Percentiles rank a stretch among this genome's conserved stretches.
phyloP scores from a whole-genome alignment of 2,329 filamentous ascomycete genomes.

The Botryotinia narcissicola region DNA sequence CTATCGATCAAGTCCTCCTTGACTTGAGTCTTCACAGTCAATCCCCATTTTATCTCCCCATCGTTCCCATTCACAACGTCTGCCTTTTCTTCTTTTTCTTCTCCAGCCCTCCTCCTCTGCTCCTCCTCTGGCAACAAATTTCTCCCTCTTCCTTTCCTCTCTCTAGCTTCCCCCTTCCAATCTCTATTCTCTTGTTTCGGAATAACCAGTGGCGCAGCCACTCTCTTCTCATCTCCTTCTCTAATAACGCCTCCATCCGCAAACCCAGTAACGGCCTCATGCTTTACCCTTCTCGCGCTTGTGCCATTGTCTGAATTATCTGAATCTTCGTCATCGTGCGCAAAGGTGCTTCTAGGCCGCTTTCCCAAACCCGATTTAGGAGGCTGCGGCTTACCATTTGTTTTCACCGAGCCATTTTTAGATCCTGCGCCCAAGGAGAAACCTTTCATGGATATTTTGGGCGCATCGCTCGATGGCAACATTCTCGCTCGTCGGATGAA shows the following conservation, averaged over 20 bases:
- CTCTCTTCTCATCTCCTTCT: conserved; percentile 36
- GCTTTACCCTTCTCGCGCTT: conserved; percentile 33
- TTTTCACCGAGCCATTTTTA: conserved; percentile 30
- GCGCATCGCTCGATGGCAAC: conserved; percentile 33
- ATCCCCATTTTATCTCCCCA: conserved; percentile 45
- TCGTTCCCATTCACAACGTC: conserved; percentile 45
- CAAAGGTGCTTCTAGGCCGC: conserved; percentile 43
- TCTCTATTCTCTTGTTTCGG: conserved; percentile 57
- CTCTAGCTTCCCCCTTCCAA: conserved; percentile 56
- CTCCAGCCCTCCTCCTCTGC: conserved; percentile 44
- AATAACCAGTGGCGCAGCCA: conserved; percentile 52
- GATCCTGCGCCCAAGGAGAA: conserved; percentile 42
- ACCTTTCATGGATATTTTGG: conserved; percentile 40
- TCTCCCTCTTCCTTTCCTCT: conserved; percentile 46
- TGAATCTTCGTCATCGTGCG: conserved; percentile 62
- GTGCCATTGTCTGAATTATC: conserved; percentile 47
- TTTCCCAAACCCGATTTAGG: conserved; percentile 41
- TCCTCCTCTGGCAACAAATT: conserved; percentile 57
- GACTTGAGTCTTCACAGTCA: conserved; percentile 46
- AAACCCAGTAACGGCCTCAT: conserved; percentile 52
- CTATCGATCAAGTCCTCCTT: conserved; percentile 30
- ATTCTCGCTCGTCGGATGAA: conserved; percentile 24
- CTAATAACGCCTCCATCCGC: conserved; percentile 46
- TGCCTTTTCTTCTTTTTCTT: conserved; percentile 33
- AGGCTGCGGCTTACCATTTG: conserved; percentile 33